Percentiles rank a stretch among this genome's conserved stretches.
Evolutionary conservation across 768 basidiomycete genomes (phyloP).

Genomic region (Tylopilus balloui): DNA sequence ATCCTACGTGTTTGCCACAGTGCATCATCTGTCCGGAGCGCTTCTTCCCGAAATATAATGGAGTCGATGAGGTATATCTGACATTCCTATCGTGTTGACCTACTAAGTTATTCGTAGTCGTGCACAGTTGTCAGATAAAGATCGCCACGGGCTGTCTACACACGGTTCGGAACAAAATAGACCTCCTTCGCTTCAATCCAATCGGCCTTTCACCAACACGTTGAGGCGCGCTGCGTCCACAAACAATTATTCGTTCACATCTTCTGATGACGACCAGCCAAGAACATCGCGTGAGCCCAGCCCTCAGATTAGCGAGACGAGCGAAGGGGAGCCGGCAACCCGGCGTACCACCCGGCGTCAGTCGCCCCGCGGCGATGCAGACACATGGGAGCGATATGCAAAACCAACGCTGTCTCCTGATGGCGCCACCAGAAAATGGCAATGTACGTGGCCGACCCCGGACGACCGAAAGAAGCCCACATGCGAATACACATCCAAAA

Average conservation of each 20-base stretch:
- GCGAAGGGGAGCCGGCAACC: slow-evolving; percentile 19
- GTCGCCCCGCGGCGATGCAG: slow-evolving; percentile 26
- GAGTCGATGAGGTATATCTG: slow-evolving; percentile 28
- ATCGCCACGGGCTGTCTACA: slow-evolving; percentile 3
- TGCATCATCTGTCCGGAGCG: slow-evolving; percentile 8
- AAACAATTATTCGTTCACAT: slow-evolving; percentile 18
- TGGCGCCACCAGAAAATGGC: slow-evolving; percentile 35
- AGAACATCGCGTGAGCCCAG: slow-evolving; percentile 29
- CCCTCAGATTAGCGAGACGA: slow-evolving; percentile 30
- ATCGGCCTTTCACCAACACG: slow-evolving; percentile 6
- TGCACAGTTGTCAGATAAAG: slow-evolving; percentile 20
- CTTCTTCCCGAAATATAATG: slow-evolving; percentile 17
- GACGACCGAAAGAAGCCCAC: slow-evolving; percentile 29
- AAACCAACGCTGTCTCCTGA: slow-evolving; percentile 31
- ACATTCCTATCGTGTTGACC: neutral
- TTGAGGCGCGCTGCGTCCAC: slow-evolving; percentile 15
- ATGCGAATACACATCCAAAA: slow-evolving; percentile 48
- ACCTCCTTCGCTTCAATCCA: slow-evolving; percentile 1
- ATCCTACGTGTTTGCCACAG: slow-evolving; percentile 12
- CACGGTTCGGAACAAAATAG: slow-evolving; percentile 15
- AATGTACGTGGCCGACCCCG: slow-evolving; percentile 39
- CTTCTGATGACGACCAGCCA: slow-evolving; percentile 30
- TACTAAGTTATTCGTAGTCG: slow-evolving; percentile 19
- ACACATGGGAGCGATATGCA: slow-evolving; percentile 34
- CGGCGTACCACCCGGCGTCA: slow-evolving; percentile 21